phyloP scores from a whole-genome alignment of 169 alveolate species.

The Cyclospora cayetanensis region DNA sequence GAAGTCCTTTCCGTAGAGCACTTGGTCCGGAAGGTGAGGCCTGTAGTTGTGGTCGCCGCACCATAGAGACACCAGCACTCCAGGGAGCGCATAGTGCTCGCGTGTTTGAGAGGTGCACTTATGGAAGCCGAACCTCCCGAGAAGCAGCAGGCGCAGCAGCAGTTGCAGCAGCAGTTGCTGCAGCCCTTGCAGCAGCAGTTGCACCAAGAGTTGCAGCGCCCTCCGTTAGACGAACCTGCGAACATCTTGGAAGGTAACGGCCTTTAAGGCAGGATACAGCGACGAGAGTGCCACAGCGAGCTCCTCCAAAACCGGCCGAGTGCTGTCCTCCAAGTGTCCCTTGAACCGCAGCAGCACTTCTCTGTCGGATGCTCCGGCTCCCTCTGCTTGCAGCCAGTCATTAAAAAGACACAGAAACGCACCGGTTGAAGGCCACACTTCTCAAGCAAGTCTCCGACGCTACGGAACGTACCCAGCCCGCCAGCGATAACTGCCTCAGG shows the following conservation, averaged over 20 bases:
- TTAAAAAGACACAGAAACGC: neutral
- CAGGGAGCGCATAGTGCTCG: neutral
- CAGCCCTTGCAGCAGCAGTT: neutral
- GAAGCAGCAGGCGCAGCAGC: neutral
- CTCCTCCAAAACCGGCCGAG: neutral
- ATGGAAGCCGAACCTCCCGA: too few species aligned
- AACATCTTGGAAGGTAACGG: constrained; percentile 36
- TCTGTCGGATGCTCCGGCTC: neutral
- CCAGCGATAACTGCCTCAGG: neutral
- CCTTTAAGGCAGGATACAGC: constrained; percentile 11
- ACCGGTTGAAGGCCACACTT: neutral
- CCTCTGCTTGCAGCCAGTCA: too few species aligned
- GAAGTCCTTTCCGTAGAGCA: neutral
- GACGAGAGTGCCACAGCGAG: neutral
- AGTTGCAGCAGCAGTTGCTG: neutral
- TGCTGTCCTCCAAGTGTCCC: constrained; percentile 28
- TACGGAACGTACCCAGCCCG: neutral
- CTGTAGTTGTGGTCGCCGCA: neutral
- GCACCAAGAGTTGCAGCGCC: neutral
- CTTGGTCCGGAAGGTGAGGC: constrained; percentile 30
- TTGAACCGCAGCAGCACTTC: constrained; percentile 29
- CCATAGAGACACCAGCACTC: neutral
- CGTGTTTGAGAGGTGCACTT: neutral
- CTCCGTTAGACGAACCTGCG: neutral
- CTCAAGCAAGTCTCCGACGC: neutral